Base-by-base conservation (phyloP, 2,329 filamentous ascomycete genomes). In the Penicillium sp. region DNA sequence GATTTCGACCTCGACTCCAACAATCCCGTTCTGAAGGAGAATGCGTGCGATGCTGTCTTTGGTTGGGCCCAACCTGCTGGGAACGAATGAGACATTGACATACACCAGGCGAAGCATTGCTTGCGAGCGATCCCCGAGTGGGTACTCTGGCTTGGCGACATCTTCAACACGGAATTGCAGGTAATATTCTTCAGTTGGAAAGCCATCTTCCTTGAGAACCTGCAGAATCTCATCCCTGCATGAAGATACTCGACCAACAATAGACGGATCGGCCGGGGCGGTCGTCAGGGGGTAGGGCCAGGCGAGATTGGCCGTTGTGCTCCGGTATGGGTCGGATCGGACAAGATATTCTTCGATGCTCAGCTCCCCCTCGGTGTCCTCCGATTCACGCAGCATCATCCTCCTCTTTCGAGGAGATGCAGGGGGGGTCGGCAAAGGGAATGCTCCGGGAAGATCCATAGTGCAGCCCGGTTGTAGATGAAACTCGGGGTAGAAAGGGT, bases 261-360 rank as follows among this genome's bases (percentile, higher is more conserved):
- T 51, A 8, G 19, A 5, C 3, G 47, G 47, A 19, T 46, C 15
- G 21, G 56, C 46, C 3, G 56, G 31, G 6, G n/a, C 15, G 9
- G 19, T 15, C 7, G 56, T 51, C 17, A 58, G 13, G 17, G 56
- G 56, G 26, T 58, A 58, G 7, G 56, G 46, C 26, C 15, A 55
- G 23, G 44, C 35, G 19, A 45, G 9, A 5, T 17, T 35, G 21
- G 26, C 8, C 9, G 51, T 35, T 15, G 44, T 60, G 13, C 23
- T 56, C 7, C 26, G 21, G 29, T 41, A 54, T 2, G 35, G 51
- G 9, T 54, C 51, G 13, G 11, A 29, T 2, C 38, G 5, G 17
- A n/a, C 3, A 7, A 54, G 38, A 17, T 58, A 50, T 2, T 58
- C 48, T 51, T 44, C 35, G 7, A 51, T 26, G 15, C 13, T 45